Base-by-base conservation (phyloP, 148 eudicot species). In the Rhododendron molle region DNA sequence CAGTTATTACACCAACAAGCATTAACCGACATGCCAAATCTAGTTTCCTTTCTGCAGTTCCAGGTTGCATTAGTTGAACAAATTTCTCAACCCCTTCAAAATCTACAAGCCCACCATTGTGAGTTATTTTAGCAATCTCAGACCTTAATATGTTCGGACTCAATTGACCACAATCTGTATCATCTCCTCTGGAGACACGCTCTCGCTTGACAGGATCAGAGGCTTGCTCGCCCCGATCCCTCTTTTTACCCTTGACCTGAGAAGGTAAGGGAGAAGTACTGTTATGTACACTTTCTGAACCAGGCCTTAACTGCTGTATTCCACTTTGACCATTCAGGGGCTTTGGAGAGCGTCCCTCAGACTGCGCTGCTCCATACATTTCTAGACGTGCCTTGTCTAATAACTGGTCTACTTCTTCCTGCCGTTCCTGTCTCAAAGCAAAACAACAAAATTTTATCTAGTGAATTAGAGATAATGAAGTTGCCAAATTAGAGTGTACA, bases 331-430 rank as follows among this genome's bases (percentile, higher is more conserved):
- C 92, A 89, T 87, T 95, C 80, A 86, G 74, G 47, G 91, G 91
- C 87, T 93, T 97, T 23, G 99, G 99, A 71, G 98, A 94, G 79
- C 92, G 95, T 50, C 92, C 90, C 83, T 91, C 98, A 44, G 94
- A 88, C 83, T 93, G 98, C 81, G 86, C 86, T 23, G 93, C 89
- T 88, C 87, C 93, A 91, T 93, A 90, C 99, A 95, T 94, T 72
- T 95, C 98, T 84, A 83, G 26, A 67, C 81, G 89, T 10, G 98
- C 92, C 85, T 90, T 97, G 52, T 90, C 73, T 88, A 97, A 89
- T 26, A 97, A 89, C 85, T 92, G 85, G 88, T 95, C 91, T 92
- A 97, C 93, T 92, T 97, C 99, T 93, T 93, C 92, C 84, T 95
- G 99, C 38, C 91, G 95, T 83, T 90, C 99, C 99, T 97, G 92